These are phyloP conservation scores for Plasmodium fragile DNA, from an alignment of 169 alveolate species.

Conservation along the genomic window DNA sequence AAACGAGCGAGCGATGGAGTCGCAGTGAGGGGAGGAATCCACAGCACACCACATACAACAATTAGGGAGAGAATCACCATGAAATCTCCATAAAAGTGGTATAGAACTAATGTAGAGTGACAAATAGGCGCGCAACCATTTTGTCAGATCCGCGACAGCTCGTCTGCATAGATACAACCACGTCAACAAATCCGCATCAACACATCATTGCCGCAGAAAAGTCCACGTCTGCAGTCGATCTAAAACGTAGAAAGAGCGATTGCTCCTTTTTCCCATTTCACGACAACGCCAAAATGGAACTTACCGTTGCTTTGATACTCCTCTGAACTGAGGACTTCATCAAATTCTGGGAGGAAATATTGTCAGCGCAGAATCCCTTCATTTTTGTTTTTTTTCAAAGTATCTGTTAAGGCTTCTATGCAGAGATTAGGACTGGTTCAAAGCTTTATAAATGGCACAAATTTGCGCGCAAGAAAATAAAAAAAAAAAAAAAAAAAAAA, in stretches of 20 bases:
- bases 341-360: conserved; percentile 88
- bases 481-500: background rate
- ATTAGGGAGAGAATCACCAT: background rate
- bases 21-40: background rate
- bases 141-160: background rate
- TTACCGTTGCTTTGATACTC: conserved; percentile 86
- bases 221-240: background rate
- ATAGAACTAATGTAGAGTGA: background rate
- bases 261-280: background rate
- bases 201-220: background rate
- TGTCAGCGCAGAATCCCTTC: conserved; percentile 84
- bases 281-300: background rate
- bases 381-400: conserved; percentile 5
- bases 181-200: background rate
- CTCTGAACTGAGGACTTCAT: conserved; percentile 92
- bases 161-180: background rate
- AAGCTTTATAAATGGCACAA: background rate
- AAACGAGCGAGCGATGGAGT: background rate
- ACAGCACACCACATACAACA: background rate
- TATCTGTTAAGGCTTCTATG: background rate
- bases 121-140: background rate
- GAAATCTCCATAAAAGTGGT: background rate
- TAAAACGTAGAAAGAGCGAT: background rate
- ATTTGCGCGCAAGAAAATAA: background rate
- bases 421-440: background rate